Evolutionary conservation across 179 eudicot genomes (phyloP).

Genomic region (Sideroxylon spinosum): DNA sequence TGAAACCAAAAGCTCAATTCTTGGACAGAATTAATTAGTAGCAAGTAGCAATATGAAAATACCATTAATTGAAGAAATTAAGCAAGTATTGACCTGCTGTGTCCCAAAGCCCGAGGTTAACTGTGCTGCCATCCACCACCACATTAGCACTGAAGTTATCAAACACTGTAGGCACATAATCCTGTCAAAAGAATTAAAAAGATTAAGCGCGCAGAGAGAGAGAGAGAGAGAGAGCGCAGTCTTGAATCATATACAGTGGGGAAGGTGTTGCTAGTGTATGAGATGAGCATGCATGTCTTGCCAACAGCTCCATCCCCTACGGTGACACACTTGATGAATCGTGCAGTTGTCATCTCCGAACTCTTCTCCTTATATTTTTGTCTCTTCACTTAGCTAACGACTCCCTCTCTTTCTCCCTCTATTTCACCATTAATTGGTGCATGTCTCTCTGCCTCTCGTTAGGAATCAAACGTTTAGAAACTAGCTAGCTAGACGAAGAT

Average conservation of each 20-base stretch:
- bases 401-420: neutral
- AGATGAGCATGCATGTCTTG: slow-evolving; percentile 46
- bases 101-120: slow-evolving; percentile 50
- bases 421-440: neutral
- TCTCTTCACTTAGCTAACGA: neutral
- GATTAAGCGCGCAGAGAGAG: neutral
- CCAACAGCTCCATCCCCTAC: slow-evolving; percentile 50
- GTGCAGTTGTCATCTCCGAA: slow-evolving; percentile 31
- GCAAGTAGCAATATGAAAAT: too few relatives aligned
- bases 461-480: neutral
- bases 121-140: slow-evolving; percentile 43
- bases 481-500: neutral
- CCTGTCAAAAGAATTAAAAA: slow-evolving; percentile 16
- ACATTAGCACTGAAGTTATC: slow-evolving; percentile 45
- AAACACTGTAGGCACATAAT: slow-evolving; percentile 44
- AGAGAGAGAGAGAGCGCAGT: too few relatives aligned
- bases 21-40: too few relatives aligned
- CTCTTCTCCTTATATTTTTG: neutral
- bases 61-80: too few relatives aligned
- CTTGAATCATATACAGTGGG: slow-evolving; percentile 30
- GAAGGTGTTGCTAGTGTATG: slow-evolving; percentile 43
- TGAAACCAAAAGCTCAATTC: too few relatives aligned
- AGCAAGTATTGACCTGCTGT: slow-evolving; percentile 31
- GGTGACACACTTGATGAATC: slow-evolving; percentile 46
- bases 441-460: neutral